A percentile compares a stretch with the other conserved stretches of the same genome.
Conservation (phyloP, 2,329 filamentous ascomycete species). For the Zopfia rhizophila region DNA sequence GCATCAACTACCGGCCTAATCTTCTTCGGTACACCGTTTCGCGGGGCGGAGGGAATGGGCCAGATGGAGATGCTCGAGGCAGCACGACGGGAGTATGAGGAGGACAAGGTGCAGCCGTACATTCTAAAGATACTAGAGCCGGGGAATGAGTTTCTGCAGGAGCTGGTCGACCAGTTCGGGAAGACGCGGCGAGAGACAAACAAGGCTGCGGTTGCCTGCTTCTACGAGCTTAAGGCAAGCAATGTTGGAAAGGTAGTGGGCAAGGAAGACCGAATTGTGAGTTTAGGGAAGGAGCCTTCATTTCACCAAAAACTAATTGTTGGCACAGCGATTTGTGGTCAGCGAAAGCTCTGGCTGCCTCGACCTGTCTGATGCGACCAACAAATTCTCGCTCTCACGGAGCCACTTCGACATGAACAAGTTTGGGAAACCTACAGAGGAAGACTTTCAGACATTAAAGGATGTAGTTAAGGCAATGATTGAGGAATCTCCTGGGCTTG, state of each 20-base stretch:
- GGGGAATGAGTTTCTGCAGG: slow-evolving; percentile 13
- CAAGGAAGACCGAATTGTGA: slow-evolving; percentile 7
- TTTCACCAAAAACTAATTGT: not conserved
- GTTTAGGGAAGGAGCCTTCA: slow-evolving; percentile 2
- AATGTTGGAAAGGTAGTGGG: slow-evolving; percentile 18
- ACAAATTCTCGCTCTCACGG: slow-evolving; percentile 18
- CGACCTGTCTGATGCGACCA: slow-evolving; percentile 11
- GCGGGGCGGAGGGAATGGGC: slow-evolving; percentile 13
- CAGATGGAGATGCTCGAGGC: slow-evolving; percentile 15
- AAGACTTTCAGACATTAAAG: slow-evolving; percentile 22
- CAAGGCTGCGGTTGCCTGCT: slow-evolving; percentile 15
- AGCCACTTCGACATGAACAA: slow-evolving; percentile 25
- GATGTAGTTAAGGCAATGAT: slow-evolving; percentile 22
- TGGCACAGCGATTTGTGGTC: slow-evolving; percentile 15
- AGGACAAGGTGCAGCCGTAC: slow-evolving; percentile 12
- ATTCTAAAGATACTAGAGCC: slow-evolving; percentile 17
- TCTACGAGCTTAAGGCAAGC: slow-evolving; percentile 17
- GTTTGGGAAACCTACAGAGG: slow-evolving; percentile 17
- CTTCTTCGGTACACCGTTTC: slow-evolving; percentile 21
- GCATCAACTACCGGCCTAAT: slow-evolving; percentile 15
- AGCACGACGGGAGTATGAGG: slow-evolving; percentile 7
- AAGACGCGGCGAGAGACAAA: slow-evolving; percentile 6
- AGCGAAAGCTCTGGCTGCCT: slow-evolving; percentile 22
- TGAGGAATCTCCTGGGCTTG: slow-evolving; percentile 9
- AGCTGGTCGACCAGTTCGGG: slow-evolving; percentile 16